Evolutionary conservation across 768 basidiomycete species (phyloP).

Genomic region (Boletellus sp.): DNA sequence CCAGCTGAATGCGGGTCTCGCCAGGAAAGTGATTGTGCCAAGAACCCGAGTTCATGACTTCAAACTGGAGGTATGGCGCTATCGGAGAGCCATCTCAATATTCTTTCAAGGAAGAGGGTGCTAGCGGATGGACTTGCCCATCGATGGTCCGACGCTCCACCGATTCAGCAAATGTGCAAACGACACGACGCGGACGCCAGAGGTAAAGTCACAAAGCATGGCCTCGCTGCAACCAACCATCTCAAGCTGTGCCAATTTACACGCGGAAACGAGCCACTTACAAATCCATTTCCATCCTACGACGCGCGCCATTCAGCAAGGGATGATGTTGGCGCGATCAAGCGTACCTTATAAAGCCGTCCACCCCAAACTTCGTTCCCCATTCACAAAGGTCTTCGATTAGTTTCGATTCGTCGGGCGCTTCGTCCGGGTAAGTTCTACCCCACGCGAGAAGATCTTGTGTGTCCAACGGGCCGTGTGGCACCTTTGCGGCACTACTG

Average conservation of each 20-base stretch:
- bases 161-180: constrained; percentile 36
- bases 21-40: constrained; percentile 22
- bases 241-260: no score
- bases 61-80: constrained; percentile 2
- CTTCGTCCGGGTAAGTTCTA: constrained; percentile 15
- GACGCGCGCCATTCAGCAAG: constrained; percentile 18
- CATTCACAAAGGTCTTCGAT: constrained; percentile 30
- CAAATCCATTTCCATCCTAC: constrained; percentile 50
- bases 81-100: not conserved
- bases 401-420: constrained; percentile 22
- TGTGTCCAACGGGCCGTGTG: constrained; percentile 29
- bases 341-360: constrained; percentile 32
- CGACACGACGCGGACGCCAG: constrained; percentile 39
- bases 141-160: no score
- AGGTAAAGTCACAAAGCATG: constrained; percentile 46
- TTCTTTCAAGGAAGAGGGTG: not conserved
- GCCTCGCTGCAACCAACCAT: constrained; percentile 40
- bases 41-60: constrained; percentile 13
- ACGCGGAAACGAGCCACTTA: no score
- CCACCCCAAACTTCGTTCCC: constrained; percentile 29
- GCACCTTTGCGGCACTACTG: constrained; percentile 10
- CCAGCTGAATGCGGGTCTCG: constrained; percentile 19
- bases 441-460: constrained; percentile 35
- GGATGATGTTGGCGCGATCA: no score
- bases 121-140: no score